These are phyloP conservation scores for Suillus clintonianus DNA, from an alignment of 768 basidiomycete species.

Conservation along the genomic window DNA sequence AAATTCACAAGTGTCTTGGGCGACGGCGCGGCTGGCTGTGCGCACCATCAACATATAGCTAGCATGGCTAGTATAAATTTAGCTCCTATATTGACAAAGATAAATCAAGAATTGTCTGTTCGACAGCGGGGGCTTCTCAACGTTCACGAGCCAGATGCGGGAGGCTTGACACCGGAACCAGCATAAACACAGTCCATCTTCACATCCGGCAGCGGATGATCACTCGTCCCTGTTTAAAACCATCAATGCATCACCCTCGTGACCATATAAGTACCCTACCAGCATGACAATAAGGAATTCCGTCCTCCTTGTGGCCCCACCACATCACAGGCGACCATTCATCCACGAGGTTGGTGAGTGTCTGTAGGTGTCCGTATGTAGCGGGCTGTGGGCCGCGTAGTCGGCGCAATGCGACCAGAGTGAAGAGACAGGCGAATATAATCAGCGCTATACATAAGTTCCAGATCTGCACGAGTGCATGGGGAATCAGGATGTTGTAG, in stretches of 20 bases:
- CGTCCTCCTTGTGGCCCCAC: conserved; percentile 28
- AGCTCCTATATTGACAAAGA: too few species aligned
- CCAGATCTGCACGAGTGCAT: conserved; percentile 18
- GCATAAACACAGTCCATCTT: conserved; percentile 21
- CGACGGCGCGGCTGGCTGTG: too few species aligned
- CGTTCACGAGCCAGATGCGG: neutral
- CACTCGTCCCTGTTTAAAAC: conserved; percentile 23
- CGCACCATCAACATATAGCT: too few species aligned
- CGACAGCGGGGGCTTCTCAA: neutral
- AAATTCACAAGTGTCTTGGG: too few species aligned
- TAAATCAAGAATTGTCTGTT: too few species aligned
- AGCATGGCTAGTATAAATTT: too few species aligned
- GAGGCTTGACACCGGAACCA: neutral
- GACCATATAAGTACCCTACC: conserved; percentile 7
- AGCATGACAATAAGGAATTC: conserved; percentile 14
- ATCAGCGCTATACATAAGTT: neutral
- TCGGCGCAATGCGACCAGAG: conserved; percentile 10
- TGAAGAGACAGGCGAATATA: conserved; percentile 4
- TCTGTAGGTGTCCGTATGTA: conserved; percentile 36
- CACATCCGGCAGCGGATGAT: conserved; percentile 19
- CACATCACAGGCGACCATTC: conserved; percentile 35
- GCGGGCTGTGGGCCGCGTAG: conserved; percentile 29
- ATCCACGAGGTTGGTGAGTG: conserved; percentile 34
- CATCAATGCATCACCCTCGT: conserved; percentile 1
- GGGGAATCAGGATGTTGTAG: neutral